Evolutionary conservation across 23 red algal genomes (phyloP).

Genomic region (Gracilaria gracilis): DNA sequence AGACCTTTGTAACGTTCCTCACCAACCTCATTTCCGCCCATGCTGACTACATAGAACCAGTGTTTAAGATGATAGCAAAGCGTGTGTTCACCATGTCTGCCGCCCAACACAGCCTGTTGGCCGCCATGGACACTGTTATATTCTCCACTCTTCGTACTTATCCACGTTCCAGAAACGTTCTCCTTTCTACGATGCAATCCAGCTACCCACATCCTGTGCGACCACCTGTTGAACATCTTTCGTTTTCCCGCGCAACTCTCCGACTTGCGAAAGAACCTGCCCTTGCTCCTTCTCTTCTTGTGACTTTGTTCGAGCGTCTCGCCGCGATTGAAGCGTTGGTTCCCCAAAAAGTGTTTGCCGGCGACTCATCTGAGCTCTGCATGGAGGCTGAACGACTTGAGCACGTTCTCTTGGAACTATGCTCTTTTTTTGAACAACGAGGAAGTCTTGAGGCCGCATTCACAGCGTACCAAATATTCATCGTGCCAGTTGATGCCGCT

Average conservation of each 20-base stretch:
- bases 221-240: conserved; percentile 31
- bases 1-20: conserved; percentile 35
- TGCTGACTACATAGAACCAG: conserved; percentile 47
- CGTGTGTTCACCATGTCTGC: conserved; percentile 25
- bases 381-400: conserved; percentile 45
- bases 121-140: conserved; percentile 18
- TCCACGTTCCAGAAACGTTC: conserved; percentile 26
- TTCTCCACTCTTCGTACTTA: conserved; percentile 3
- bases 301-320: conserved; percentile 26
- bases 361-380: not conserved
- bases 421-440: conserved; percentile 11
- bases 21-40: conserved; percentile 51
- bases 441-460: conserved; percentile 44
- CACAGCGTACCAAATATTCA: conserved; percentile 15
- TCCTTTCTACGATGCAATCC: conserved; percentile 13
- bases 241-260: conserved; percentile 20
- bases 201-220: conserved; percentile 56
- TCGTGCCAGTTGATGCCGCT: conserved; percentile 32
- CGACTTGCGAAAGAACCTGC: not conserved
- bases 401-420: conserved; percentile 38
- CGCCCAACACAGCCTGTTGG: not conserved
- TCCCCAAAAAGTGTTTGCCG: not conserved
- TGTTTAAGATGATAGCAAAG: conserved; percentile 26
- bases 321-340: conserved; percentile 58
- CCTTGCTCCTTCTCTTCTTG: not conserved